Base-by-base conservation (phyloP, 495 filamentous ascomycete species). In the Penicillium malachiteum region DNA sequence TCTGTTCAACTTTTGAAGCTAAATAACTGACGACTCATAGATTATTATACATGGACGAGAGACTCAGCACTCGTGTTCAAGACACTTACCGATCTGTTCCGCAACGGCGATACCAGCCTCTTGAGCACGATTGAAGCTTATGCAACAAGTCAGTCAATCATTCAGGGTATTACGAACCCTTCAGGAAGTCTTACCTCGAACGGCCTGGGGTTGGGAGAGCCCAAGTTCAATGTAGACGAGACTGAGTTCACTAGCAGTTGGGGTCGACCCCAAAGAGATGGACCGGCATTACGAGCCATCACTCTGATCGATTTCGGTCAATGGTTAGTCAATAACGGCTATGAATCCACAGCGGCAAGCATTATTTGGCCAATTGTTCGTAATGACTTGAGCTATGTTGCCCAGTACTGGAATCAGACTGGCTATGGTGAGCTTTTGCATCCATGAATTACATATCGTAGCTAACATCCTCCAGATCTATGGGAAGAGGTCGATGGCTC, bases 401-500 rank as follows among this genome's bases (percentile, higher is more conserved):
- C 82, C 2, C 82, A 90, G 62, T 87, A 91, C 71, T 92, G 88
- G 88, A 76, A 71, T 49, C 48, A 71, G 32, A 72, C 59, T 14
- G 69, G 67, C 12, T 77, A 68, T 50, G 44, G 73, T 87, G 64
- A 12, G 42, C 50, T 14, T 64, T 88, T 12, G 69, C 84, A 2
- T 12, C 14, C 11, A 43, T 2, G 3, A 2, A 16, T 37, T 13
- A 37, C 8, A 37, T 37, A 10, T 18, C 40, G 14, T 9, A 16
- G 14, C 13, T 43, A 18, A 43, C 7, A 43, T 16, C 3, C 1
- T n/a, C 17, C 31, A 47, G 75, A 90, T 65, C 79, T 91, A 0
- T 90, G 87, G 87, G 88, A 91, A 57, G 88, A 90, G 64, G 81
- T 87, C 0, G 54, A 72, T n/a, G 82, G 83, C 14, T 72, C 77